Evolutionary conservation across 129 eudicot species (phyloP).

Genomic region (Arctium minus): DNA sequence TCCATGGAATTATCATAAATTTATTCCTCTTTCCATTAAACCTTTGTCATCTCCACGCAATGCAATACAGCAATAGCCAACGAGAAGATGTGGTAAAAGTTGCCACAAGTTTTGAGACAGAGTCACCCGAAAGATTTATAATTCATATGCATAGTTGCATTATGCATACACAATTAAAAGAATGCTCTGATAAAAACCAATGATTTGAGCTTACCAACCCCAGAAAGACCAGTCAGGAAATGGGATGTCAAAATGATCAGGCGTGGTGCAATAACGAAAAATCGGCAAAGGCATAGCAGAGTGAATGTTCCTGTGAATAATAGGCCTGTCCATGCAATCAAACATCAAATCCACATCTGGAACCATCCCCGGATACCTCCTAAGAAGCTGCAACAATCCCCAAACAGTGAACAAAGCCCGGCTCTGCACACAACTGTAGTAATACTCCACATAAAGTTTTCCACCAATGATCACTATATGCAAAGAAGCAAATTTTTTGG

Average conservation of each 20-base stretch:
- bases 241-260: conserved; percentile 65
- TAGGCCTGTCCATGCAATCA: conserved; percentile 83
- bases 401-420: conserved; percentile 62
- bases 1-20: neutral
- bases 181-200: neutral
- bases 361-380: conserved; percentile 57
- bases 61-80: neutral
- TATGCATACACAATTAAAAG: conserved; percentile 5
- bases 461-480: conserved; percentile 67
- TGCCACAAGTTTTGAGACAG: neutral
- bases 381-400: conserved; percentile 74
- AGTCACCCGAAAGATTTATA: neutral
- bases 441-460: conserved; percentile 58
- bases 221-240: conserved; percentile 96
- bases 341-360: conserved; percentile 92
- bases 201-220: conserved; percentile 63
- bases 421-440: conserved; percentile 75
- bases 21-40: neutral
- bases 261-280: conserved; percentile 74
- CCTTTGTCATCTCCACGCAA: neutral
- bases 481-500: conserved; percentile 55
- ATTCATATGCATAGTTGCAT: neutral
- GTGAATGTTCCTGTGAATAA: conserved; percentile 37
- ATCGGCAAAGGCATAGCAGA: conserved; percentile 60
- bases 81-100: neutral